These are phyloP conservation scores for Olyra latifolia DNA, from an alignment of 176 grass and related monocot genomes.

Conservation along the genomic window DNA sequence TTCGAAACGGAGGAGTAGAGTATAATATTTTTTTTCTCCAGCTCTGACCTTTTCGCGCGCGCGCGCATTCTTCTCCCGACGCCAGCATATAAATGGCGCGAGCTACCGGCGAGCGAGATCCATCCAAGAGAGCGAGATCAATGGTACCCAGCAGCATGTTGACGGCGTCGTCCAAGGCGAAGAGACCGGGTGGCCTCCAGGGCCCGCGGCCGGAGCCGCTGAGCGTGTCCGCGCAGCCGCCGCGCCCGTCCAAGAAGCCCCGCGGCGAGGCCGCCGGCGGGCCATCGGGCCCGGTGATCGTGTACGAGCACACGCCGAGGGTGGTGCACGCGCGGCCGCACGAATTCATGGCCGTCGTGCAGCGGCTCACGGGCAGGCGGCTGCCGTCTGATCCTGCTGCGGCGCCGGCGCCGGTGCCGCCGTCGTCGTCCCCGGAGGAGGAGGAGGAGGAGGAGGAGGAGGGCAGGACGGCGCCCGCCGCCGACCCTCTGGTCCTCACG, in stretches of 20 bases:
- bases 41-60: slow-evolving; percentile 26
- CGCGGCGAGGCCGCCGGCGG: not conserved
- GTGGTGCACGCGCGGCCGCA: slow-evolving; percentile 44
- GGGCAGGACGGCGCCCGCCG: not conserved
- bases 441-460: not conserved
- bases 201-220: slow-evolving; percentile 37
- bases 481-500: slow-evolving; percentile 15
- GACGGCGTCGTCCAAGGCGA: not conserved
- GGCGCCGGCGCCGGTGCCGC: too few relatives aligned
- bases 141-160: not conserved
- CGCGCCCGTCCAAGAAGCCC: slow-evolving; percentile 18
- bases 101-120: too few relatives aligned
- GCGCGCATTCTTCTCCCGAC: not conserved
- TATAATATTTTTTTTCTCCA: not conserved
- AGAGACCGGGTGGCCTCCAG: slow-evolving; percentile 13
- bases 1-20: not conserved
- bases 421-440: not conserved
- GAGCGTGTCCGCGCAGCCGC: not conserved
- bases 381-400: not conserved
- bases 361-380: slow-evolving; percentile 51
- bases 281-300: slow-evolving; percentile 35
- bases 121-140: too few relatives aligned
- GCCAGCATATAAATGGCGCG: not conserved
- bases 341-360: slow-evolving; percentile 65
- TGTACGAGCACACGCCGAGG: slow-evolving; percentile 55